Conservation (phyloP, 2,329 filamentous ascomycete species). For the Trichoderma sp. region DNA sequence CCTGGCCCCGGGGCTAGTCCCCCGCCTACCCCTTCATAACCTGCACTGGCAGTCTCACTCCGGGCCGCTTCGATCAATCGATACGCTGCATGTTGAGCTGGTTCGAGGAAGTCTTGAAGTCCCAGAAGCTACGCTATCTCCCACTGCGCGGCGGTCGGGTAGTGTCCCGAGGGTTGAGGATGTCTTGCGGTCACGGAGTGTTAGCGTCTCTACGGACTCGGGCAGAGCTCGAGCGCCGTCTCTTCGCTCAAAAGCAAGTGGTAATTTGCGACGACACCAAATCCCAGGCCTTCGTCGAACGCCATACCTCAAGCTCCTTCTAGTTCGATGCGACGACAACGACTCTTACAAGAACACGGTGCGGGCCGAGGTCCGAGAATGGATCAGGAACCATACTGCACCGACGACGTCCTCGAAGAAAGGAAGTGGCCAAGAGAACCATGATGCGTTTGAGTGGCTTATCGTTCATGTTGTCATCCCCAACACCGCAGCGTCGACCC, state of each 20-base stretch:
- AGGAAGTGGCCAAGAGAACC: constrained; percentile 77
- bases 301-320: constrained; percentile 87
- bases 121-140: constrained; percentile 40
- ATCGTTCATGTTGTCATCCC: constrained; percentile 91
- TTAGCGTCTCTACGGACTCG: constrained; percentile 45
- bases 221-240: constrained; percentile 33
- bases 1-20: constrained; percentile 74
- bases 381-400: constrained; percentile 79
- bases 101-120: constrained; percentile 63
- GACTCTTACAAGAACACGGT: constrained; percentile 86
- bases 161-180: constrained; percentile 54
- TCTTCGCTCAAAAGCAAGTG: constrained; percentile 41
- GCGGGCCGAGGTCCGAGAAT: constrained; percentile 80
- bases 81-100: constrained; percentile 87
- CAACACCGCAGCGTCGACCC: constrained; percentile 78
- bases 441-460: constrained; percentile 96
- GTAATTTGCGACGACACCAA: constrained; percentile 73
- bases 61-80: constrained; percentile 88
- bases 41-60: constrained; percentile 97
- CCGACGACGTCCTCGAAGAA: constrained; percentile 58
- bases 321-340: constrained; percentile 93
- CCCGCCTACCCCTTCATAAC: constrained; percentile 83
- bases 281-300: constrained; percentile 92
- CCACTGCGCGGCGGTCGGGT: constrained; percentile 39
- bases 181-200: constrained; percentile 63